Conservation (phyloP, 305 asterid species). For the Solanum hybrid region DNA sequence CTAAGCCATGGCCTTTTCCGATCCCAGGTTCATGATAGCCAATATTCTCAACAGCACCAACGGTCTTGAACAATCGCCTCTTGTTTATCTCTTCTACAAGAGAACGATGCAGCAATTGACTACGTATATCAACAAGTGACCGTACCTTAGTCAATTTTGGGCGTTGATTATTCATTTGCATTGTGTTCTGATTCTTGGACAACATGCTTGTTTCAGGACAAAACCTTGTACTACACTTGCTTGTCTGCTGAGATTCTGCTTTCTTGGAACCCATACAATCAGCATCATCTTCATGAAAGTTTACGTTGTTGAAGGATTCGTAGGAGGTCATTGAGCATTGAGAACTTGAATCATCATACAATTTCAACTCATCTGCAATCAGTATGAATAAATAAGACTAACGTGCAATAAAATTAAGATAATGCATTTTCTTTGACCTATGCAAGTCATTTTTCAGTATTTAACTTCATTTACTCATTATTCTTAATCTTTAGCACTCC, state of each 20-base stretch:
- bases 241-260: slow-evolving; percentile 14
- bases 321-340: slow-evolving; percentile 39
- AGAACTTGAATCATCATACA: slow-evolving; percentile 47
- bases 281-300: slow-evolving; percentile 23
- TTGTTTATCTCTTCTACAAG: slow-evolving; percentile 59
- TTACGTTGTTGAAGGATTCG: slow-evolving; percentile 19
- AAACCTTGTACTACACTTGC: slow-evolving; percentile 40
- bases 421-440: not conserved
- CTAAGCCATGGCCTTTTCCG: not conserved
- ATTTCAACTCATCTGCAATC: slow-evolving; percentile 30
- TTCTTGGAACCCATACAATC: not conserved
- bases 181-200: not conserved
- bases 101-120: slow-evolving; percentile 52
- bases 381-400: not conserved
- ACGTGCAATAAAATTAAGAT: not conserved
- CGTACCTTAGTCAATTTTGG: slow-evolving; percentile 28
- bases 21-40: slow-evolving; percentile 35
- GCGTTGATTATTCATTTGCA: slow-evolving; percentile 7
- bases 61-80: slow-evolving; percentile 52
- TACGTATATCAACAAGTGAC: slow-evolving; percentile 52
- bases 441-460: not conserved
- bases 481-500: not conserved
- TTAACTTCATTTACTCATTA: not conserved
- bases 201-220: slow-evolving; percentile 31
- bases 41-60: slow-evolving; percentile 61